Evolutionary conservation across 2,329 filamentous ascomycete species (phyloP).

Genomic region (Sordariomycetes sp.): DNA sequence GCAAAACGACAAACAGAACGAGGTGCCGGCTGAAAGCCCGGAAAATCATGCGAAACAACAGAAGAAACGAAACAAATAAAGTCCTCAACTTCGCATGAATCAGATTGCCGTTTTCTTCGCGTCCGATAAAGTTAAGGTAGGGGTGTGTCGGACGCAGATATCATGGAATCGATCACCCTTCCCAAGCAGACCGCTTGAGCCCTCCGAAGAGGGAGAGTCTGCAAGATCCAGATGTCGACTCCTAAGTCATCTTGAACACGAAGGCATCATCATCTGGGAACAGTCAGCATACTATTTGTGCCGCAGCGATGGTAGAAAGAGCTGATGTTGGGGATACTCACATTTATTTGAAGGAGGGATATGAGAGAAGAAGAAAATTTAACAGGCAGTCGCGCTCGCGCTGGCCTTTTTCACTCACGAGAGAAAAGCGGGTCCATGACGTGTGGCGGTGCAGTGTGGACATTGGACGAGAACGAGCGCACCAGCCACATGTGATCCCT

Average conservation of each 20-base stretch:
- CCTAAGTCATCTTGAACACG: slow-evolving; percentile 4
- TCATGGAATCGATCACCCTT: slow-evolving; percentile 3
- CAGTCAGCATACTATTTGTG: background rate
- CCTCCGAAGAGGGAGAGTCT: slow-evolving; percentile 4
- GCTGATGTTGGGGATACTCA: background rate
- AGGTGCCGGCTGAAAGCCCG: background rate
- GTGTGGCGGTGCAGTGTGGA: background rate
- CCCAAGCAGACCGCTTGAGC: slow-evolving; percentile 4
- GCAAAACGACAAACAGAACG: background rate
- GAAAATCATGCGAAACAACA: background rate
- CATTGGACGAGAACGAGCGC: background rate
- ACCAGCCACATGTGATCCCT: background rate
- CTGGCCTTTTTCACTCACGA: background rate
- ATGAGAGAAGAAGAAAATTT: slow-evolving; percentile 1
- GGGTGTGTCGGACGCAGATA: slow-evolving; percentile 6
- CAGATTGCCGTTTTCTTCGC: slow-evolving; percentile 7
- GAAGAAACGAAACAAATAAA: background rate
- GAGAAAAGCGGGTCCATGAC: background rate
- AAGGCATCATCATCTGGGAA: slow-evolving; percentile 4
- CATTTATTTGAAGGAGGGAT: slow-evolving; percentile 7
- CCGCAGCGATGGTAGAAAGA: background rate
- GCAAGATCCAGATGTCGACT: slow-evolving; percentile 1
- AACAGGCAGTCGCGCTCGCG: background rate
- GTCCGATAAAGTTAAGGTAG: slow-evolving; percentile 5
- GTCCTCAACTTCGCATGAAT: slow-evolving; percentile 2